Evolutionary conservation across 345 rosid genomes (phyloP).

Genomic region (Luvunga scandens): DNA sequence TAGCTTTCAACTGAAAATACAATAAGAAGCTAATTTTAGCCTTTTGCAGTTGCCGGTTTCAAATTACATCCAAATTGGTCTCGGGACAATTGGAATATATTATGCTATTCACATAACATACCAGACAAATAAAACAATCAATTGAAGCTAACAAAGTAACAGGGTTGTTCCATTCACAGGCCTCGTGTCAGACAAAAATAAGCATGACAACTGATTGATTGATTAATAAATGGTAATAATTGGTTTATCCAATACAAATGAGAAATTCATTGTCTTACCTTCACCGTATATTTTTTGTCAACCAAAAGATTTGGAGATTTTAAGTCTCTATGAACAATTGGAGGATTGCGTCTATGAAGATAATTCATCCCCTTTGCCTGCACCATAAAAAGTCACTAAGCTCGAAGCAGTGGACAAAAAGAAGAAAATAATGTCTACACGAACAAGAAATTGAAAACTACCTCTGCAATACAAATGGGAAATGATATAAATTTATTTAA

Average conservation of each 20-base stretch:
- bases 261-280: constrained; percentile 40
- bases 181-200: neutral
- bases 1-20: neutral
- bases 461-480: neutral
- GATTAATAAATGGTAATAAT: neutral
- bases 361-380: constrained; percentile 99
- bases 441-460: neutral
- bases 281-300: constrained; percentile 95
- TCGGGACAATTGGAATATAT: neutral
- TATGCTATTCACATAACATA: neutral
- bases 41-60: neutral
- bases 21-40: neutral
- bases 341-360: constrained; percentile 92
- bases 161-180: neutral
- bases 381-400: constrained; percentile 17
- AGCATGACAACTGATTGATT: no score
- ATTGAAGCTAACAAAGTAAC: neutral
- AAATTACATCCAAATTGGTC: neutral
- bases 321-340: constrained; percentile 94
- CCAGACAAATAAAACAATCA: neutral
- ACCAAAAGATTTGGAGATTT: constrained; percentile 98
- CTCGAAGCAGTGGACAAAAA: constrained; percentile 5
- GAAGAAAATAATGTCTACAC: neutral
- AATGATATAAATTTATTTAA: constrained; percentile 7
- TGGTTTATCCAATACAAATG: neutral